Base-by-base conservation (phyloP, 75 land plant genomes). In the Azolla pinnata region DNA sequence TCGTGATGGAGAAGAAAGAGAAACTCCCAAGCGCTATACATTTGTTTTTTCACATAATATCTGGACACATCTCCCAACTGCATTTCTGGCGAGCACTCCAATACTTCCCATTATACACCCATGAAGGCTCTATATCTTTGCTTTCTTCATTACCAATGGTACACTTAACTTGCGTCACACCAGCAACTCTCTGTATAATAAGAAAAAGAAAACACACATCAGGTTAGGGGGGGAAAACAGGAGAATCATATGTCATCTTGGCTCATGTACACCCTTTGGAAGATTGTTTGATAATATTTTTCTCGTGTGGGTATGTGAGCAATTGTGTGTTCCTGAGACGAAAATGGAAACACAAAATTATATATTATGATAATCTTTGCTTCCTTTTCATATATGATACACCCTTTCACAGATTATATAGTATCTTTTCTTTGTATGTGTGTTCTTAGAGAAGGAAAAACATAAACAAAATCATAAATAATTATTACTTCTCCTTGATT, bases 41-140 rank as follows among this genome's bases (percentile, higher is more conserved):
- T n/a, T n/a, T n/a, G n/a, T n/a, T n/a, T n/a, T n/a, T n/a, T n/a
- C 56, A 72, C 75, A 72, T 72, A 31, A 72, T 67, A 44, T 72
- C 75, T 31, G 75, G 75, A 53, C 75, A 72, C 8, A 31, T 46
- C 33, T 67, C 48, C 71, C 71, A 72, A 24, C 42, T 71, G 35
- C 60, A 62, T 38, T 45, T 66, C 35, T 72, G 71, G 12, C 75
- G 75, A 21, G 69, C 70, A 16, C 56, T 65, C 75, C 75, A 72
- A 44, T 72, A 72, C 31, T 59, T 26, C 19, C 75, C 64, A 27
- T 59, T 59, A 51, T 48, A 72, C 49, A 70, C 64, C 70, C 75
- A 66, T 21, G 75, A 55, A 16, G 75, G 75, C 46, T 72, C 71
- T 1, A 56, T 56, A 28, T 34, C 53, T 56, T n/a, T n/a, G 9